Percentiles rank a stretch among this genome's conserved stretches.
phyloP scores from a whole-genome alignment of 331 rosid genomes.

The Ulmus americana region DNA sequence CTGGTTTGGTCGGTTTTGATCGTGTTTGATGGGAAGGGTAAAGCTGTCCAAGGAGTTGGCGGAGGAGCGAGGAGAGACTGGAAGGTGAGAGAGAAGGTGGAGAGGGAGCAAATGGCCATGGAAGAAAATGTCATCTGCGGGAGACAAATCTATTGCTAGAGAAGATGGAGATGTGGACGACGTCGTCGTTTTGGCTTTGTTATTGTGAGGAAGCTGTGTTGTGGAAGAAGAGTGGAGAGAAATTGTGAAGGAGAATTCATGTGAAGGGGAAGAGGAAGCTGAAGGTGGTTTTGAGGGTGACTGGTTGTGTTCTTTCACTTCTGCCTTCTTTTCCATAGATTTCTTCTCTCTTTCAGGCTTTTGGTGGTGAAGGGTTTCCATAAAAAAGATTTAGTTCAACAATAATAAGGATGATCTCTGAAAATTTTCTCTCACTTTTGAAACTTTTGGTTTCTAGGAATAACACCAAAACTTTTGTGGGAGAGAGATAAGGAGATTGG shows the following conservation, averaged over 20 bases:
- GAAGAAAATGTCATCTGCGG: constrained; percentile 97
- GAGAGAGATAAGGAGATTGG: constrained; percentile 47
- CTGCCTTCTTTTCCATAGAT: constrained; percentile 13
- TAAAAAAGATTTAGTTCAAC: too few relatives aligned
- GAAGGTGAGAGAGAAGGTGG: constrained; percentile 76
- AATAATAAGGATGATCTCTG: too few relatives aligned
- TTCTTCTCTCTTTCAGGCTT: constrained; percentile 24
- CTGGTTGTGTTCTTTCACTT: not conserved
- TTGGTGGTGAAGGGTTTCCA: too few relatives aligned
- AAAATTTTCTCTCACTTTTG: not conserved
- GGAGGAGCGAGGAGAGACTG: constrained; percentile 79
- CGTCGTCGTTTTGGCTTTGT: constrained; percentile 24
- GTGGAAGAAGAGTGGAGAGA: constrained; percentile 60
- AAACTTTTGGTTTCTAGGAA: constrained; percentile 35
- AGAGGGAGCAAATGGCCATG: constrained; percentile 98
- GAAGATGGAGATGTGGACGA: constrained; percentile 25
- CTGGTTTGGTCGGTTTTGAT: not conserved
- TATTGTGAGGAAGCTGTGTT: constrained; percentile 27
- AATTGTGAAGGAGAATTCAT: constrained; percentile 89
- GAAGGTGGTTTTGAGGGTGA: constrained; percentile 24
- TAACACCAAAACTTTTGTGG: constrained; percentile 30
- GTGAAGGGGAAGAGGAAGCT: constrained; percentile 76
- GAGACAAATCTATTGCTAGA: constrained; percentile 76
- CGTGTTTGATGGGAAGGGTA: constrained; percentile 49
- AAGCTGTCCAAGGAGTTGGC: constrained; percentile 63